phyloP scores from a whole-genome alignment of 2,329 filamentous ascomycete genomes.

The Pseudogymnoascus sp. region DNA sequence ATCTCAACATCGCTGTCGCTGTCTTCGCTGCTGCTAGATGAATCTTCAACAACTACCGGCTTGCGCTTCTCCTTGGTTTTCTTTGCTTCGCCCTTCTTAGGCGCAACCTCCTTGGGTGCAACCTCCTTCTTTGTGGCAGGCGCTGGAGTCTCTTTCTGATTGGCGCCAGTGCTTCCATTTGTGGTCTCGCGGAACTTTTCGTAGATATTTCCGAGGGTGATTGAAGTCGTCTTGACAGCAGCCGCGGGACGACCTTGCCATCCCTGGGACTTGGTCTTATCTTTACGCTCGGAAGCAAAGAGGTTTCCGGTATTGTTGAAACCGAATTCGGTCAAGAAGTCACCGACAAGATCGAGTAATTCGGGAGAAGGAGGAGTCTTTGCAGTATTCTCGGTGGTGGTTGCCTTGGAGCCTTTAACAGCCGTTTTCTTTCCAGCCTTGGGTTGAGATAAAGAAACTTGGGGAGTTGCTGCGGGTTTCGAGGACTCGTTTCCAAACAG shows the following conservation, averaged over 20 bases:
- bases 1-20: slow-evolving; percentile 32
- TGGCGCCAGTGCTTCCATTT: slow-evolving; percentile 11
- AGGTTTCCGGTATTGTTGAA: slow-evolving; percentile 53
- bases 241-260: slow-evolving; percentile 29
- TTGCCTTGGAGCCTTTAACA: neutral
- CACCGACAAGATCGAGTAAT: slow-evolving; percentile 57
- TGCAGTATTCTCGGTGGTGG: slow-evolving; percentile 13
- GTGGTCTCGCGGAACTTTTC: slow-evolving; percentile 33
- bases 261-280: slow-evolving; percentile 32
- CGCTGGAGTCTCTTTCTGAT: neutral
- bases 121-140: slow-evolving; percentile 16
- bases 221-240: slow-evolving; percentile 18
- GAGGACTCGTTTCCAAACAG: slow-evolving; percentile 23
- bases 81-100: slow-evolving; percentile 24
- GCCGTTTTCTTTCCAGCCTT: slow-evolving; percentile 14
- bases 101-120: slow-evolving; percentile 21
- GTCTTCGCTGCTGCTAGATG: slow-evolving; percentile 30
- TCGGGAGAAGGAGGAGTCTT: slow-evolving; percentile 44
- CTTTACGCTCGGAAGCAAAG: slow-evolving; percentile 54
- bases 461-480: slow-evolving; percentile 14
- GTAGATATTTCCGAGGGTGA: slow-evolving; percentile 30
- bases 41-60: slow-evolving; percentile 16
- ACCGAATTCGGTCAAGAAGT: slow-evolving; percentile 59
- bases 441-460: slow-evolving; percentile 6
- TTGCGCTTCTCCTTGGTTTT: slow-evolving; percentile 21